These are phyloP conservation scores for Verticillium albo-atrum DNA, from an alignment of 2,329 filamentous ascomycete species.

Conservation along the genomic window DNA sequence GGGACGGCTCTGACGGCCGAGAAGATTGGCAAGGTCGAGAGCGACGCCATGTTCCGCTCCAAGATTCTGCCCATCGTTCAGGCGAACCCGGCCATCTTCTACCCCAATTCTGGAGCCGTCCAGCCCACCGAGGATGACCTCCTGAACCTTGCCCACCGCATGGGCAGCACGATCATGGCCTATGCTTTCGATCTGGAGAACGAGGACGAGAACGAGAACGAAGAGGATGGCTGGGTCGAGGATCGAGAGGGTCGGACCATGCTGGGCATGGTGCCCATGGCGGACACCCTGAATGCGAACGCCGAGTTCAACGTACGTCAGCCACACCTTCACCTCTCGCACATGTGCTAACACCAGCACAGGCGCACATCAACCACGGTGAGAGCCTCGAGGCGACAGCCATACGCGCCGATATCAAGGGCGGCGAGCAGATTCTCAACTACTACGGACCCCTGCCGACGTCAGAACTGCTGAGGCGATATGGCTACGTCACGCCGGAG, in stretches of 20 bases:
- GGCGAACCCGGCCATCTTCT: conserved; percentile 41
- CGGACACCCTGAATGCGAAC: conserved; percentile 85
- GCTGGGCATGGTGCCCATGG: conserved; percentile 88
- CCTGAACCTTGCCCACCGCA: conserved; percentile 60
- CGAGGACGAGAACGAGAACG: conserved; percentile 51
- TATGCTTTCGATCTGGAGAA: conserved; percentile 81
- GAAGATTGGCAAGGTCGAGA: conserved; percentile 71
- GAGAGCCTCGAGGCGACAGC: conserved; percentile 66
- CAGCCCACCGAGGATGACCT: conserved; percentile 39
- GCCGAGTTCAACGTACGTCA: conserved; percentile 72
- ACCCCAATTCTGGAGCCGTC: conserved; percentile 25
- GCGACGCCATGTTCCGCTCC: conserved; percentile 62
- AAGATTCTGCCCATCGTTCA: conserved; percentile 48
- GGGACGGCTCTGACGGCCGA: conserved; percentile 64
- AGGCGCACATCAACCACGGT: conserved; percentile 52
- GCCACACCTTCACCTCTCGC: neutral
- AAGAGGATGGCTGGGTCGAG: conserved; percentile 61
- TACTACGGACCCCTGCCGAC: conserved; percentile 84
- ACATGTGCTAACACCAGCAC: neutral
- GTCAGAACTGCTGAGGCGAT: conserved; percentile 75
- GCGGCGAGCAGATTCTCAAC: conserved; percentile 77
- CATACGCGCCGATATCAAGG: conserved; percentile 56
- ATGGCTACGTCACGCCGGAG: conserved; percentile 79
- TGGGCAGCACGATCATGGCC: conserved; percentile 88
- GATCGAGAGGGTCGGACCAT: conserved; percentile 52